Percentiles rank a stretch among this genome's conserved stretches.
phyloP scores from a whole-genome alignment of 2,329 filamentous ascomycete genomes.

The Iodosphaeria phyllophila region DNA sequence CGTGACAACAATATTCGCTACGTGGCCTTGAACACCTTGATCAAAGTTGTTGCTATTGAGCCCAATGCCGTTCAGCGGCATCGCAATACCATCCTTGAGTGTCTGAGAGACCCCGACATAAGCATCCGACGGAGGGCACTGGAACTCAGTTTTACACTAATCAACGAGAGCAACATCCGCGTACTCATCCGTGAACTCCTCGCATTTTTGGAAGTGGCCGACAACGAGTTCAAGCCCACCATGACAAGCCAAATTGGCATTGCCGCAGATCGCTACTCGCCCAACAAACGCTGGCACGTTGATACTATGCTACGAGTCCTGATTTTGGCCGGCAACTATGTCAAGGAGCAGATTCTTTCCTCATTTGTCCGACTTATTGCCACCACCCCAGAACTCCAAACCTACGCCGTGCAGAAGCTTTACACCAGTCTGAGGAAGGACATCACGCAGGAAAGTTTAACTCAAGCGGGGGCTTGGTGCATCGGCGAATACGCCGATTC shows the following conservation, averaged over 20 bases:
- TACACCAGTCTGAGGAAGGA: slow-evolving; percentile 85
- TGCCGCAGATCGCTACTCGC: slow-evolving; percentile 86
- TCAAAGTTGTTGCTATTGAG: slow-evolving; percentile 95
- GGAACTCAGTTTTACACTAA: slow-evolving; percentile 92
- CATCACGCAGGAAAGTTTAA: slow-evolving; percentile 92
- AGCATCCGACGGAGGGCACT: slow-evolving; percentile 91
- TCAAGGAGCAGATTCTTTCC: slow-evolving; percentile 93
- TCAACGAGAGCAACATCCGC: slow-evolving; percentile 91
- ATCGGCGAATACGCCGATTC: slow-evolving; percentile 94
- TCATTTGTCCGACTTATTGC: slow-evolving; percentile 93
- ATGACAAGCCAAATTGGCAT: slow-evolving; percentile 98
- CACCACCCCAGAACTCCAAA: slow-evolving; percentile 84
- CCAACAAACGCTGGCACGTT: slow-evolving; percentile 96
- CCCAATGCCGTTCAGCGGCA: slow-evolving; percentile 95
- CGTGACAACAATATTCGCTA: slow-evolving; percentile 99
- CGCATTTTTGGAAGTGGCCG: slow-evolving; percentile 88
- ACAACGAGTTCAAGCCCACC: slow-evolving; percentile 95
- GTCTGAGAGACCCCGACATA: slow-evolving; percentile 89
- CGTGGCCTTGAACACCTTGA: slow-evolving; percentile 88
- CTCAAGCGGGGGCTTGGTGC: slow-evolving; percentile 85
- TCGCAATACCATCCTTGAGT: slow-evolving; percentile 93
- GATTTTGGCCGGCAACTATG: slow-evolving; percentile 85
- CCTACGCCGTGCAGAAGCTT: slow-evolving; percentile 89
- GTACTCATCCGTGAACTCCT: slow-evolving; percentile 84
- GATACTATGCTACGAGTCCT: slow-evolving; percentile 93